phyloP scores from a whole-genome alignment of 176 grass and related monocot genomes.

The Eleusine indica region DNA sequence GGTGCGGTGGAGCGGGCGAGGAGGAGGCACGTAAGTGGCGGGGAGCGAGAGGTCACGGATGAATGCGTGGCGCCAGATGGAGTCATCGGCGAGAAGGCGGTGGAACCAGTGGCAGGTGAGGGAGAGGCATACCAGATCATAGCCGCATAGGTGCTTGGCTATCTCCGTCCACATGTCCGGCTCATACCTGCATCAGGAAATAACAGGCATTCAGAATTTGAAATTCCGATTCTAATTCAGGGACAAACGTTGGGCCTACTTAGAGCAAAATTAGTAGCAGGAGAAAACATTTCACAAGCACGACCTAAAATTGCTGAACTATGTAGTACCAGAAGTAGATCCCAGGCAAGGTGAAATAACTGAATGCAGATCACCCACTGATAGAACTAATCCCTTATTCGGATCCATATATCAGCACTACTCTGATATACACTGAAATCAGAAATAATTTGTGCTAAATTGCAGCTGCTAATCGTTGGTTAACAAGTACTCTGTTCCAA shows the following conservation, averaged over 20 bases:
- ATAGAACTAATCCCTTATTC: background rate
- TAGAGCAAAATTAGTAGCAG: background rate
- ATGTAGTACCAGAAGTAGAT: background rate
- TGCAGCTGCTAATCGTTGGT: background rate
- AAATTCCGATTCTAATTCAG: conserved; percentile 1
- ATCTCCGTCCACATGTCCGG: conserved; percentile 92
- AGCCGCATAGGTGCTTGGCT: conserved; percentile 73
- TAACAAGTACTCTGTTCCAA: conserved; percentile 10
- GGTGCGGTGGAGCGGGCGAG: conserved; percentile 50
- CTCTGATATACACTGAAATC: background rate
- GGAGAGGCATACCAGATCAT: conserved; percentile 68
- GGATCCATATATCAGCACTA: background rate
- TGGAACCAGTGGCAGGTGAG: conserved; percentile 66
- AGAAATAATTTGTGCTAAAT: background rate
- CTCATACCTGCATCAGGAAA: conserved; percentile 61
- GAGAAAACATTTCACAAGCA: background rate
- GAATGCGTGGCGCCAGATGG: conserved; percentile 80
- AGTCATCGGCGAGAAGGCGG: conserved; percentile 65
- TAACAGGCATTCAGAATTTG: conserved; percentile 3
- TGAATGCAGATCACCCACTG: background rate
- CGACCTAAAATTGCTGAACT: background rate
- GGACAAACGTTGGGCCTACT: background rate
- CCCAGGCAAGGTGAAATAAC: background rate
- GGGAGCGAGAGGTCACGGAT: conserved; percentile 74
- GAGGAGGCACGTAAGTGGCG: conserved; percentile 15